Conservation (phyloP, 441 rosid genomes). For the Syzygium syzygioides region DNA sequence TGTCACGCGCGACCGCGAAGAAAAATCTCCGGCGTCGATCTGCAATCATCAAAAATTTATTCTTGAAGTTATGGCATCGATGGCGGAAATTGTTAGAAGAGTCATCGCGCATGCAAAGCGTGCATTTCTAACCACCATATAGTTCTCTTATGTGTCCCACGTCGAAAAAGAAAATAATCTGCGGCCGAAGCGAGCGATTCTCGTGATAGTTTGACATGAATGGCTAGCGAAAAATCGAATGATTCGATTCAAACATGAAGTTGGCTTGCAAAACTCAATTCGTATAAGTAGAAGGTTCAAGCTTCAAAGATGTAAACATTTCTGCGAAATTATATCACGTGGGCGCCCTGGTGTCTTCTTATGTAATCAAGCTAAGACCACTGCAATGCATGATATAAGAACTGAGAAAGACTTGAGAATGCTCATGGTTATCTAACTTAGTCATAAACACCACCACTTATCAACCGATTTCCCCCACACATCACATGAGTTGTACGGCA, state of each 20-base stretch:
- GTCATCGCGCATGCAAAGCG: rapidly evolving
- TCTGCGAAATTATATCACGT: background rate
- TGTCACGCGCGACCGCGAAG: rapidly evolving
- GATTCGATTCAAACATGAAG: background rate
- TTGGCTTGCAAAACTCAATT: background rate
- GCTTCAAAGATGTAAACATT: background rate
- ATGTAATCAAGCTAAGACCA: background rate
- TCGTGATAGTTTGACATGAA: background rate
- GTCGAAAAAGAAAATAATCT: rapidly evolving
- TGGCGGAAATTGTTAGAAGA: background rate
- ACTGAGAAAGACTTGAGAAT: background rate
- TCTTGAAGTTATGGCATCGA: background rate
- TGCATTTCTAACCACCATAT: background rate
- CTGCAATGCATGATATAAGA: background rate
- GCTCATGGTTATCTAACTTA: background rate
- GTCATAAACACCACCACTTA: background rate
- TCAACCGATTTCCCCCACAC: background rate
- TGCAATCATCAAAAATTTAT: background rate
- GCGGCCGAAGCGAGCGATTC: background rate
- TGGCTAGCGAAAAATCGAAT: background rate
- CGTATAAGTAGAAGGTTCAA: background rate
- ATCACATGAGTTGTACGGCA: background rate
- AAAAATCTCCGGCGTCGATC: background rate
- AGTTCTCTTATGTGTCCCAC: background rate
- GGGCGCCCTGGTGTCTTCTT: background rate